These are phyloP conservation scores for Leptomonas pyrrhocoris DNA, from an alignment of 208 protist genomes.

Conservation along the genomic window DNA sequence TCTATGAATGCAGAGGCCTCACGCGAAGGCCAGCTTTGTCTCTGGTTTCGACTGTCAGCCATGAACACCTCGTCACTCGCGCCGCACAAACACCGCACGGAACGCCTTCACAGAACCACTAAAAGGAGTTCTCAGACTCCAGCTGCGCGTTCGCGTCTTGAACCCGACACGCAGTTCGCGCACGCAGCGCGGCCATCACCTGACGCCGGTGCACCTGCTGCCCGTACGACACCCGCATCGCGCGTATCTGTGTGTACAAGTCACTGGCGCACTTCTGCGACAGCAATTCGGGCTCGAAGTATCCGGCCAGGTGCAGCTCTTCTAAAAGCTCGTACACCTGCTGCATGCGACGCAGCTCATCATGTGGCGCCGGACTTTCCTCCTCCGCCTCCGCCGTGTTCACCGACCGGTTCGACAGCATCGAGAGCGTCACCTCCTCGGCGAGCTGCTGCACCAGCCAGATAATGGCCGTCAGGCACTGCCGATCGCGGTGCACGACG, in stretches of 20 bases:
- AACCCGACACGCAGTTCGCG: constrained; percentile 18
- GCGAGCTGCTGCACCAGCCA: constrained; percentile 53
- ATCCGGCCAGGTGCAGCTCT: constrained; percentile 59
- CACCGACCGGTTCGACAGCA: constrained; percentile 21
- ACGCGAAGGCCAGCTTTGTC: no score
- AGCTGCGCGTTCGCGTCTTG: background rate
- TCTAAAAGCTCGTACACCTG: constrained; percentile 61
- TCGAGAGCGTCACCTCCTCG: constrained; percentile 60
- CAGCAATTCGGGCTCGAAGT: constrained; percentile 51
- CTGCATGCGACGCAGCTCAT: constrained; percentile 50
- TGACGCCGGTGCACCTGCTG: constrained; percentile 50
- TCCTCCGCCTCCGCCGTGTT: constrained; percentile 17
- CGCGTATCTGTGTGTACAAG: constrained; percentile 60
- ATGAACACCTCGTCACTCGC: no score
- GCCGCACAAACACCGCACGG: background rate
- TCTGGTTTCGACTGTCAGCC: no score
- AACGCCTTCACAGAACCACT: background rate
- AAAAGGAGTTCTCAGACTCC: background rate
- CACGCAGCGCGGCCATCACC: constrained; percentile 36
- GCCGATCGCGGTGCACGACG: constrained; percentile 48
- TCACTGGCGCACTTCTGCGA: constrained; percentile 44
- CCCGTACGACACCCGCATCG: constrained; percentile 64
- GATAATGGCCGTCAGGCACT: constrained; percentile 54
- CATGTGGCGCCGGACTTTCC: constrained; percentile 16
- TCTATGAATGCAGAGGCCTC: no score